Evolutionary conservation across 345 rosid genomes (phyloP).

Genomic region (Syzygium grande): DNA sequence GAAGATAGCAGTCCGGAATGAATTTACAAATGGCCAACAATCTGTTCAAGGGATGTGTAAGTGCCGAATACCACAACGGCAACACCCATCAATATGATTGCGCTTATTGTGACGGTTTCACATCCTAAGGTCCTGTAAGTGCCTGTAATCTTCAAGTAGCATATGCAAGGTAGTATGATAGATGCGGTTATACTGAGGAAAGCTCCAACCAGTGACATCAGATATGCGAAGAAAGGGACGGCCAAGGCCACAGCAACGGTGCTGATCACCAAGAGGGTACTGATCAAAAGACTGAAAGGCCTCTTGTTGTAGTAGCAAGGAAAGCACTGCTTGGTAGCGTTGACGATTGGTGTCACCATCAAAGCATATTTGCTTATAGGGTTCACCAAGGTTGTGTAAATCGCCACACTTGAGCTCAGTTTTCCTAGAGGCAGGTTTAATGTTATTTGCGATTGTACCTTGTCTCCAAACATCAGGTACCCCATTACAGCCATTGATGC

Average conservation of each 20-base stretch:
- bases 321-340: slow-evolving; percentile 8
- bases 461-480: slow-evolving; percentile 17
- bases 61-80: slow-evolving; percentile 7
- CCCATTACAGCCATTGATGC: slow-evolving; percentile 22
- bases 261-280: slow-evolving; percentile 12
- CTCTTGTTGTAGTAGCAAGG: slow-evolving; percentile 6
- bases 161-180: slow-evolving; percentile 14
- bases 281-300: background rate
- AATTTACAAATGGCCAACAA: background rate
- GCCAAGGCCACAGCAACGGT: slow-evolving; percentile 12
- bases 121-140: background rate
- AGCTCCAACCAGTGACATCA: slow-evolving; percentile 24
- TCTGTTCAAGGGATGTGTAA: slow-evolving; percentile 12
- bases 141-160: slow-evolving; percentile 22
- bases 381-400: slow-evolving; percentile 16
- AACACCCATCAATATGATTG: slow-evolving; percentile 5
- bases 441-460: slow-evolving; percentile 18
- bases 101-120: background rate
- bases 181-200: slow-evolving; percentile 9
- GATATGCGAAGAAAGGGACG: slow-evolving; percentile 17
- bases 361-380: slow-evolving; percentile 24
- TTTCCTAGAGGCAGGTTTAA: slow-evolving; percentile 12
- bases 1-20: background rate
- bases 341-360: slow-evolving; percentile 15
- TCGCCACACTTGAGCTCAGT: slow-evolving; percentile 14